Base-by-base conservation (phyloP, 75 land plant genomes). In the Gnetum montanum region DNA sequence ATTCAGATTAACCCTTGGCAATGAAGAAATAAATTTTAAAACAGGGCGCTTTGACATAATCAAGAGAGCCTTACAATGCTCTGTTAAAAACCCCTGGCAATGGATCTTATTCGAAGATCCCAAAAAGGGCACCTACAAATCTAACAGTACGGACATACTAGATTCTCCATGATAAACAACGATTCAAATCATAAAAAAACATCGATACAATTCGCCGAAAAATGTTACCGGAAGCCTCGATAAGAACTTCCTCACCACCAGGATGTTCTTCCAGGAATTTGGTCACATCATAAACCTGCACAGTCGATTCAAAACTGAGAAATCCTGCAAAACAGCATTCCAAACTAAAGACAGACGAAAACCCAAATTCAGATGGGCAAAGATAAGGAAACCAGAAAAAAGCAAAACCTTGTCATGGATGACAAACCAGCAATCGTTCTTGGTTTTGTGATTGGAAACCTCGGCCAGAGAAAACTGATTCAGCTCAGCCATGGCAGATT, bases 351-450 rank as follows among this genome's bases (percentile, higher is more conserved):
- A 28, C 15, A 10, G 19, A 13, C 6, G 2, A 8, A 2, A 11
- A 37, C 2, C 48, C 2, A 26, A 4, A 4, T 22, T n/a, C 12
- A 1, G 34, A 33, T 12, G 31, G 22, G 25, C 22, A 24, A 10
- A n/a, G 12, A 49, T 19, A 6, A 50, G 8, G 57, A 62, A 41
- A 41, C 16, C 43, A 41, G 29, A 18, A 16, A 43, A 6, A 22
- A 56, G 33, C 46, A 7, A 10, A 10, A 60, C 76, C 76, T 64
- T 74, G n/a, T 62, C 76, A 31, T 18, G 56, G 65, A 74, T 71
- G 57, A 74, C 60, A 22, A 74, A 53, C 76, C 76, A 74, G 76
- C 76, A 74, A 49, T 71, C 76, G 18, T 58, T 53, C 31, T 36
- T 45, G 50, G 31, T 36, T 23, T 51, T 71, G 76, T 74, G 76